Evolutionary conservation across 73 alveolate species (phyloP), one percentile per base, ranked within the genome.

Genomic region (Urostyla sp.): DNA sequence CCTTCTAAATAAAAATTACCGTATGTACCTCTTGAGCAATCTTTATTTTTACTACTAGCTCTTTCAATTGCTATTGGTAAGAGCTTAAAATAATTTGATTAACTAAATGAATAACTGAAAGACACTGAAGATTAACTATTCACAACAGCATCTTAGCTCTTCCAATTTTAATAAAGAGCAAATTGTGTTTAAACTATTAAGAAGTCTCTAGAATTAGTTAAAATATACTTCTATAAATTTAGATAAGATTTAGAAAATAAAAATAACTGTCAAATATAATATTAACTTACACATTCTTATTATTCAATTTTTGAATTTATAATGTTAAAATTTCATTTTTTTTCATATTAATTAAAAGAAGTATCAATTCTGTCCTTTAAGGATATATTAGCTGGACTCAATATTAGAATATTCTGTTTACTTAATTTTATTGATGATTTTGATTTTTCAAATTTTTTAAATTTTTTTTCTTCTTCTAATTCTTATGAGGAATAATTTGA

Each of bases 151-250:
- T 0, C 15, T 5, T 31, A 69, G 7, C 44, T 69, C 5, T n/a
- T 1, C 20, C n/a, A 31, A 6, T 46, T 69, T 69, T 30, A 69
- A 28, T 49, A 69, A 38, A 69, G 49, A 35, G 50, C 72, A 3
- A 69, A 69, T 40, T 69, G 83, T 49, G 40, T 69, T 0, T 48
- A 44, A 28, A 46, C 83, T 6, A 48, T 69, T 10, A 69, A 54
- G 32, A 69, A 48, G 31, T 44, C 72, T 15, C 23, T 69, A 8
- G 52, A 20, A 6, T 30, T 46, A 1, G 57, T 69, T 23, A 69
- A 69, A 49, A 26, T 27, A 1, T 45, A 23, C 44, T 69, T 69
- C 31, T 24, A 27, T 8, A 43, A 69, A 28, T 1, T 49, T n/a
- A n/a, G n/a, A 10, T 40, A 11, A 11, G 52, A 10, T 16, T 11